A percentile compares a stretch with the other conserved stretches of the same genome.
Evolutionary conservation across 108 stramenopile species (phyloP).

Genomic region (Cylindrotheca closterium): DNA sequence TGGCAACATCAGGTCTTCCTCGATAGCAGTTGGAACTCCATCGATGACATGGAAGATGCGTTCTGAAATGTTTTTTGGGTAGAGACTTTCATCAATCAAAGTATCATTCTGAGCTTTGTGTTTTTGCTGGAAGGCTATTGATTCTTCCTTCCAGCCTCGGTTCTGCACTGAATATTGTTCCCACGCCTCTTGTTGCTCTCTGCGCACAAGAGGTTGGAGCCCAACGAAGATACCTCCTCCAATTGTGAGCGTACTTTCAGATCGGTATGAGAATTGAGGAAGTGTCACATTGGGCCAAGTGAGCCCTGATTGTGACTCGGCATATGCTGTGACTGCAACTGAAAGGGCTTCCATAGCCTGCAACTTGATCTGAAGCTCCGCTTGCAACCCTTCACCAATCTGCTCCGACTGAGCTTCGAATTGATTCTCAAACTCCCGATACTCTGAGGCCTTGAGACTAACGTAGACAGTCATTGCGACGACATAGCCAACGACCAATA

Average conservation of each 20-base stretch:
- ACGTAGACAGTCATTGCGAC: not conserved
- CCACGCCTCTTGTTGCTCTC: not conserved
- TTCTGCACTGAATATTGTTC: not conserved
- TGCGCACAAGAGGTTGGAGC: not conserved
- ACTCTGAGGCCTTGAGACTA: not conserved
- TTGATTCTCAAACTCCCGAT: not conserved
- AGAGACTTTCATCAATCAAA: not conserved
- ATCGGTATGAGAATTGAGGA: not conserved
- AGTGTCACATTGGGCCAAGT: slow-evolving; percentile 8
- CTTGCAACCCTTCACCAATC: not conserved
- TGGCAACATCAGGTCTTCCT: not conserved
- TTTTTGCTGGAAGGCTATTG: not conserved
- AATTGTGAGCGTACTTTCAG: not conserved
- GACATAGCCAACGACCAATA: not conserved
- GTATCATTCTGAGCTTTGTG: not conserved
- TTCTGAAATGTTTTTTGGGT: not conserved
- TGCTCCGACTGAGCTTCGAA: not conserved
- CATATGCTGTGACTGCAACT: slow-evolving; percentile 17
- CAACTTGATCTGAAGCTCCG: not conserved
- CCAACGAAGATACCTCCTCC: not conserved
- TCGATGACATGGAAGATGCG: not conserved
- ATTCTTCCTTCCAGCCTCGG: not conserved
- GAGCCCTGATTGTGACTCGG: not conserved
- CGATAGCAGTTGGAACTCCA: not conserved
- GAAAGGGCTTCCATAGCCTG: slow-evolving; percentile 10